These are phyloP conservation scores for Nannochloris sp. DNA, from an alignment of 139 green algal genomes.

Conservation along the genomic window DNA sequence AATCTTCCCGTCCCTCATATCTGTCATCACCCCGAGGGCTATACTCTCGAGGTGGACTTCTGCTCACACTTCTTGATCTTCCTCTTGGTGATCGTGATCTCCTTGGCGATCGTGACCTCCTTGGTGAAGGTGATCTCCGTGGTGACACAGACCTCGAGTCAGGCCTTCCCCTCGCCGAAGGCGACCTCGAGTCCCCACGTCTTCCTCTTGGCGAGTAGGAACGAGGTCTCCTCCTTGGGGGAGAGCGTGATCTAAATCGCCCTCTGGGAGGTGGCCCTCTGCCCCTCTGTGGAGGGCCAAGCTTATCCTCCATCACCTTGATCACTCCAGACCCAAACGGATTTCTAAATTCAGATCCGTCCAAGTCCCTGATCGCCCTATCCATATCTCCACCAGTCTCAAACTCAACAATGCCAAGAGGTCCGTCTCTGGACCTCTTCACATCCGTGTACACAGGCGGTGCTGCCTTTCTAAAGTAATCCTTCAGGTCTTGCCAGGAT, in stretches of 20 bases:
- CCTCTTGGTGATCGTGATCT: background rate
- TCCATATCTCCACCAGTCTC: constrained; percentile 45
- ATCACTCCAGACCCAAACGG: constrained; percentile 59
- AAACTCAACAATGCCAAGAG: constrained; percentile 59
- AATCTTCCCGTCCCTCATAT: background rate
- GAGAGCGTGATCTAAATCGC: background rate
- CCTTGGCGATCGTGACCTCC: background rate
- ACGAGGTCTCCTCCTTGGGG: background rate
- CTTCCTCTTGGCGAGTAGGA: background rate
- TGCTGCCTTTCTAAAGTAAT: constrained; percentile 54
- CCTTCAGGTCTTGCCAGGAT: constrained; percentile 95
- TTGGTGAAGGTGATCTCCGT: background rate
- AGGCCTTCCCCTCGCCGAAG: background rate
- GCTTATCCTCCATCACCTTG: constrained; percentile 21
- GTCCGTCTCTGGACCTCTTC: constrained; percentile 33
- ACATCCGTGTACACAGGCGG: constrained; percentile 69
- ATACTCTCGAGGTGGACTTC: background rate
- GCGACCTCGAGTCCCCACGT: background rate
- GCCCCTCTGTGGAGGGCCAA: background rate
- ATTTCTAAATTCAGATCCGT: constrained; percentile 80
- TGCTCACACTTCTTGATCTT: constrained; percentile 1
- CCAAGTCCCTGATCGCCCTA: constrained; percentile 47
- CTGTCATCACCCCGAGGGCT: background rate
- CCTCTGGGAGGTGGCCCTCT: background rate
- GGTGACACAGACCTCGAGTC: background rate